Base-by-base conservation (phyloP, 768 basidiomycete genomes). In the Rhodosporidiobolus odoratus region DNA sequence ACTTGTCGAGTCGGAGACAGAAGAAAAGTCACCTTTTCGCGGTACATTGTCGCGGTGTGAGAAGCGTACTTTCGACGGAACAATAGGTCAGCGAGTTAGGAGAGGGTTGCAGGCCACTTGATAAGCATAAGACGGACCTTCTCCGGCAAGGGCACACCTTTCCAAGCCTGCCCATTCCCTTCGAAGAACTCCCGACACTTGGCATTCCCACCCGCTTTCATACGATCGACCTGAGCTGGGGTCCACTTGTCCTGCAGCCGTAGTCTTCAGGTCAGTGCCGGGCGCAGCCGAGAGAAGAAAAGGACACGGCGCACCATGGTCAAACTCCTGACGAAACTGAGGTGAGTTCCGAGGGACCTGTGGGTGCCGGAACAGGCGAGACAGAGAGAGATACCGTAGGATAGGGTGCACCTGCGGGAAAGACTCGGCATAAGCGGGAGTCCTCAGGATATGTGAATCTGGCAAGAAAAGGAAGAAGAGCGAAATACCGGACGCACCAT, bases 1-100 rank as follows among this genome's bases (percentile, higher is more conserved):
- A n/a, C n/a, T n/a, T n/a, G n/a, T n/a, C n/a, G n/a, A n/a, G n/a
- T n/a, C n/a, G n/a, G n/a, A n/a, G n/a, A n/a, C n/a, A n/a, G n/a
- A n/a, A n/a, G n/a, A n/a, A n/a, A n/a, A n/a, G n/a, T n/a, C n/a
- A n/a, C n/a, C n/a, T 96, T 99, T 80, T 93, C 91, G 52, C 90
- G 86, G 80, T 98, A 98, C 80, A 97, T 93, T 3, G 89, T 83
- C 2, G 93, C 95, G 3, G 93, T 90, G 92, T 94, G 96, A 47
- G 86, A 89, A 77, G 92, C 91, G 80, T 97, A 97, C 65, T 82
- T 80, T 23, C n/a, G 10, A 6, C 9, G 30, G 4, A 9, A 25
- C 2, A 34, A 27, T 16, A 48, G 17, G 37, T 17, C 32, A 34
- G 45, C 2, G 16, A 48, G 56, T 10, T 10, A 53, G 34, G 48